phyloP scores from a whole-genome alignment of 108 stramenopile species.

The Hondaea fermentalgiana region DNA sequence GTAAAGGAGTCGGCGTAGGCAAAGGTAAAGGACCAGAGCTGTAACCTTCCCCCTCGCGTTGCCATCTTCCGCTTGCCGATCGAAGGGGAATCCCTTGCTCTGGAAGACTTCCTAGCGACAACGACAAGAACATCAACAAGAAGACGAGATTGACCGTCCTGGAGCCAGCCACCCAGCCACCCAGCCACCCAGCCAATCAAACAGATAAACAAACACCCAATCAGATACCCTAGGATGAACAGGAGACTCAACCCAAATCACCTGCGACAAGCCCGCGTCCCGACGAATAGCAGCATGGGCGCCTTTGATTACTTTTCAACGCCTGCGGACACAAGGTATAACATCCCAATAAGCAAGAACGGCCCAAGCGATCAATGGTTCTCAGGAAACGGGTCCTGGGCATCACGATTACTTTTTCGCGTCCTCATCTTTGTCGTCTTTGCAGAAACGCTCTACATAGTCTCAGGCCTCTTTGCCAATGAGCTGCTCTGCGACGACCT shows the following conservation, averaged over 20 bases:
- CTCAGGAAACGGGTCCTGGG: neutral
- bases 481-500: constrained; percentile 17
- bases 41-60: no score
- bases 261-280: neutral
- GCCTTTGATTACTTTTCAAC: neutral
- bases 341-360: neutral
- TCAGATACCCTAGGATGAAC: neutral
- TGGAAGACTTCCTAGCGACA: no score
- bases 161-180: no score
- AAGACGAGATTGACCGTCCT: no score
- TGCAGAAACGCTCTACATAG: neutral
- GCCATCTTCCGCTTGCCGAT: no score
- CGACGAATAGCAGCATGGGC: neutral
- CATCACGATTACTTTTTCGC: neutral
- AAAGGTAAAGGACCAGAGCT: no score
- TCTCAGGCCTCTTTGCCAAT: neutral
- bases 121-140: no score
- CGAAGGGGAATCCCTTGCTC: no score
- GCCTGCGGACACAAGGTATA: neutral
- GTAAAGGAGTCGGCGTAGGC: no score
- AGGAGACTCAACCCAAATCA: neutral
- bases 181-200: no score
- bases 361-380: neutral
- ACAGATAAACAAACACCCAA: neutral
- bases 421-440: neutral